Conservation (phyloP, 208 protist genomes). For the Balamuthia mandrillaris region DNA sequence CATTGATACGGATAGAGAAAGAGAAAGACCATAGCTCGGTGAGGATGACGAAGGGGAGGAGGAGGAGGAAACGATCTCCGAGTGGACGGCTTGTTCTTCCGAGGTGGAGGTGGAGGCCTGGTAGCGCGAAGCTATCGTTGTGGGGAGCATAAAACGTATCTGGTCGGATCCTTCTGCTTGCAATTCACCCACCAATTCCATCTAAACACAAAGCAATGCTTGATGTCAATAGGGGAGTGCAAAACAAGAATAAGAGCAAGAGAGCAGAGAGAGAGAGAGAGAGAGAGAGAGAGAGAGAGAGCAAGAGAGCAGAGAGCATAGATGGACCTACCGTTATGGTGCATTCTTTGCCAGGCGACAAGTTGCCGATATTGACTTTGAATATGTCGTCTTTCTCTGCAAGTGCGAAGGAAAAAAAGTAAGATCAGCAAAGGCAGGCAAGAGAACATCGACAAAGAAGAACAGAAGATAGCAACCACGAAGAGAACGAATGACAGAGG, state of each 20-base stretch:
- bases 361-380: slow-evolving; percentile 19
- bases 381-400: slow-evolving; percentile 1
- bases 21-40: background rate
- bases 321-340: background rate
- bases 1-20: background rate
- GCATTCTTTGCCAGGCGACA: slow-evolving; percentile 25
- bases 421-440: slow-evolving; percentile 1
- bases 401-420: background rate
- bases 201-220: background rate
- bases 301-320: background rate
- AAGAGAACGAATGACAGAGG: no score
- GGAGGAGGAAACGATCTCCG: background rate
- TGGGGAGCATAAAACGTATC: slow-evolving; percentile 22
- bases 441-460: background rate
- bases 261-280: no score
- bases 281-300: background rate
- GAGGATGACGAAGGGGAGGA: background rate
- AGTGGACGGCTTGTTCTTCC: background rate
- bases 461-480: background rate
- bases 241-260: background rate
- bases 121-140: slow-evolving; percentile 9
- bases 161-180: background rate
- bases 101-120: background rate
- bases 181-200: background rate
- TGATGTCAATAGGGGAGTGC: background rate